These are phyloP conservation scores for Yamadazyma nakazawae DNA, from an alignment of 805 yeast species.

Conservation along the genomic window DNA sequence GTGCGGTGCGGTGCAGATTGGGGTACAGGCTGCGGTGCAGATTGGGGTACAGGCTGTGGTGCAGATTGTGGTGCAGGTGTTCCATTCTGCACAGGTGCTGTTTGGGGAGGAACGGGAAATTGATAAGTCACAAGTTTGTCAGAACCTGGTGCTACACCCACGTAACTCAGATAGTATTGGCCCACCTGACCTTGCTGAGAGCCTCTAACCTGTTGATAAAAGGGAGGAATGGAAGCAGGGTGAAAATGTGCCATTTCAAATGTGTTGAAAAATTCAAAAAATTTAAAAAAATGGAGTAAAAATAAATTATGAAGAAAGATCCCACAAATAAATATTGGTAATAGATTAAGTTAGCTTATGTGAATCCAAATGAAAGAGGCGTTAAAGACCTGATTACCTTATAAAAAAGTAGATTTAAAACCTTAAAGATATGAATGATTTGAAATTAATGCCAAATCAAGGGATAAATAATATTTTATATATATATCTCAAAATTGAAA, in stretches of 20 bases:
- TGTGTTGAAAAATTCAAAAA: neutral
- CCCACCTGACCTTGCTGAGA: neutral
- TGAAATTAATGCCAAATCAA: neutral
- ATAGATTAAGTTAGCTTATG: too few relatives aligned
- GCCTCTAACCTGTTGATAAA: neutral
- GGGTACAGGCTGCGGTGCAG: neutral
- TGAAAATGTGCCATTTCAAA: neutral
- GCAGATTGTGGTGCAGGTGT: neutral
- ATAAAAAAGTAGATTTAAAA: too few relatives aligned
- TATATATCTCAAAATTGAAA: neutral
- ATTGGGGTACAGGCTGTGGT: too few relatives aligned
- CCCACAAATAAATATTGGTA: neutral
- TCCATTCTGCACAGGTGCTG: neutral
- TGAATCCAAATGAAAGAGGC: neutral
- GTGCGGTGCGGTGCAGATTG: neutral
- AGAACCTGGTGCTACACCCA: neutral
- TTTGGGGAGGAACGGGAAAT: neutral
- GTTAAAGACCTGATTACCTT: neutral
- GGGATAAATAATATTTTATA: conserved; percentile 3
- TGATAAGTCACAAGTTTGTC: neutral
- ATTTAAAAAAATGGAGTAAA: neutral
- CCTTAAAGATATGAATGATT: neutral
- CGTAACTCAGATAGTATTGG: neutral
- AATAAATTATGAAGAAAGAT: neutral
- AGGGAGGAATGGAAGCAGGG: neutral